Percentiles rank a stretch among this genome's conserved stretches.
phyloP scores from a whole-genome alignment of 192 early-diverging fungal genomes.

The Podila minutissima region DNA sequence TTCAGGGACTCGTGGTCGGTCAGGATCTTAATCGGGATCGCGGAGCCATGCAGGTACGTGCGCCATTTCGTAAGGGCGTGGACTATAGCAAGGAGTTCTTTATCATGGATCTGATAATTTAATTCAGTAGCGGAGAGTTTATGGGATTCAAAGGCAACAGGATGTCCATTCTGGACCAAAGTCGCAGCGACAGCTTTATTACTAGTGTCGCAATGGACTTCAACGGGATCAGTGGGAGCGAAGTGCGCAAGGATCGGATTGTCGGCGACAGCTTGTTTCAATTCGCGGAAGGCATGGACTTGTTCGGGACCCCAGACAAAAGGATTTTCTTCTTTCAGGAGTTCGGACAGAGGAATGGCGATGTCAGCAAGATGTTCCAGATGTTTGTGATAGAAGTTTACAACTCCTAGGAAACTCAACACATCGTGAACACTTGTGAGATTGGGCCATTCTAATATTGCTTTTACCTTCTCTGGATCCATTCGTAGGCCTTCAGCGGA shows the following conservation, averaged over 20 bases:
- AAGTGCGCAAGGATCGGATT: constrained; percentile 12
- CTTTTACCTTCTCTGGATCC: constrained; percentile 5
- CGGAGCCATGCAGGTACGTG: neutral
- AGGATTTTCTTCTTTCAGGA: constrained; percentile 29
- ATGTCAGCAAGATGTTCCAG: constrained; percentile 21
- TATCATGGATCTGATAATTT: no score
- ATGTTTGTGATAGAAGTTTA: constrained; percentile 48
- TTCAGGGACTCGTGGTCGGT: constrained; percentile 50
- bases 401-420: constrained; percentile 42
- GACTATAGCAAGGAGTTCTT: neutral
- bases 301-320: constrained; percentile 16
- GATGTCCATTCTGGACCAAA: constrained; percentile 14
- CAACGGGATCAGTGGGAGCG: neutral
- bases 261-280: constrained; percentile 1
- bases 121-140: neutral
- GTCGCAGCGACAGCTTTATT: neutral
- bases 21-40: neutral
- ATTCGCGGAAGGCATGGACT: constrained; percentile 8
- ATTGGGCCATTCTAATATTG: constrained; percentile 14
- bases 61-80: neutral
- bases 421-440: constrained; percentile 8
- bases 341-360: constrained; percentile 10
- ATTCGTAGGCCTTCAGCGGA: constrained; percentile 3
- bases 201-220: constrained; percentile 7
- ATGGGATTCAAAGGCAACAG: constrained; percentile 29